Conservation (phyloP, 495 filamentous ascomycete species). For the Hyaloscypha variabilis region DNA sequence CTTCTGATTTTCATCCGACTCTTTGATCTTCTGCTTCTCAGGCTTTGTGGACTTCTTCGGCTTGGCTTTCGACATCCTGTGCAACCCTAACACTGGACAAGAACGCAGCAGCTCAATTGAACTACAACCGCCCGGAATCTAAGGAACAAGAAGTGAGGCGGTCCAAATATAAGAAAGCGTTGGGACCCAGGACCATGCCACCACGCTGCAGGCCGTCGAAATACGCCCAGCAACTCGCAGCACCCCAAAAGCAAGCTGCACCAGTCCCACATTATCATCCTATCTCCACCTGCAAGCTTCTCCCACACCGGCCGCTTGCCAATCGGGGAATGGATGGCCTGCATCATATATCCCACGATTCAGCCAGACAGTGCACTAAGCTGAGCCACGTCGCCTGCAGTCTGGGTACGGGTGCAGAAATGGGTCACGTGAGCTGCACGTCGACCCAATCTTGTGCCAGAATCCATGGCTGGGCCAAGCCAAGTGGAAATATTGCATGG, state of each 20-base stretch:
- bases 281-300: conserved; percentile 1
- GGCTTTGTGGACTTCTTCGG: not conserved
- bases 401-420: not conserved
- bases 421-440: not conserved
- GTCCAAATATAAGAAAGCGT: not conserved
- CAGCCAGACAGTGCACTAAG: not conserved
- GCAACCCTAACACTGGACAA: not conserved
- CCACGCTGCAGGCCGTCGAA: not conserved
- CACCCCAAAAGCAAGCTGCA: not conserved
- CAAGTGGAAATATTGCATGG: not conserved
- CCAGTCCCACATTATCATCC: not conserved
- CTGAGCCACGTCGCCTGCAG: not conserved
- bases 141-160: not conserved
- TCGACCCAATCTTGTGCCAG: not conserved
- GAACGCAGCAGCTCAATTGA: not conserved
- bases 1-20: not conserved
- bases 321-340: not conserved
- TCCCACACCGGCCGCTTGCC: not conserved
- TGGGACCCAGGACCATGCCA: not conserved
- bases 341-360: not conserved
- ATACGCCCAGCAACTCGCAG: not conserved
- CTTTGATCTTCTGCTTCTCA: not conserved
- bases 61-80: not conserved
- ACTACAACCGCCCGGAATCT: not conserved
- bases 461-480: not conserved